phyloP scores from a whole-genome alignment of 2,329 filamentous ascomycete species.

The Diaporthe longicolla region DNA sequence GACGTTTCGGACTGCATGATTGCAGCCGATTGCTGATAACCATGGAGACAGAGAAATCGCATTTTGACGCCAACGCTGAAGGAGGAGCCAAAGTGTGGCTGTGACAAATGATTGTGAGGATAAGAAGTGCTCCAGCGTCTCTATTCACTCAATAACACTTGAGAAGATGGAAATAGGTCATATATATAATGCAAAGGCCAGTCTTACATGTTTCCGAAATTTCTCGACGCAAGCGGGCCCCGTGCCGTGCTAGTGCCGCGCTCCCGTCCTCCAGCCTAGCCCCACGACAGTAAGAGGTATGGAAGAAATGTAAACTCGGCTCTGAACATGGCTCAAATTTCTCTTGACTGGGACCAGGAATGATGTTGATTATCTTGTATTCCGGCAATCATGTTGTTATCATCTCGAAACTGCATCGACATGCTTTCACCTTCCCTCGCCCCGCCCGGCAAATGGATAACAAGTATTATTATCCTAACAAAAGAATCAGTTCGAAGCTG shows the following conservation, averaged over 20 bases:
- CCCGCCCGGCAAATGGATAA: not conserved
- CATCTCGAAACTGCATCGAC: not conserved
- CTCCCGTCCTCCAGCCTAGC: not conserved
- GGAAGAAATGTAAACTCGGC: not conserved
- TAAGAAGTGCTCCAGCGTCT: not conserved
- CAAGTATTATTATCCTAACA: not conserved
- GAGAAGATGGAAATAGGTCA: not conserved
- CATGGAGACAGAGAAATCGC: conserved; percentile 12
- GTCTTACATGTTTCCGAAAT: not conserved
- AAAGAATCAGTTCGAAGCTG: not conserved
- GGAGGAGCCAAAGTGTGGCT: not conserved
- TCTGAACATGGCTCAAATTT: not conserved
- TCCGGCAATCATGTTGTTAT: not conserved
- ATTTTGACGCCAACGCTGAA: not conserved
- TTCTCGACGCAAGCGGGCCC: not conserved
- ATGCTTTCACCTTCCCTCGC: not conserved
- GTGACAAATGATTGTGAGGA: not conserved
- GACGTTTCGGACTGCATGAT: conserved; percentile 15
- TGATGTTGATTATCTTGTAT: not conserved
- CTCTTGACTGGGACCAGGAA: not conserved
- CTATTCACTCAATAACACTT: not conserved
- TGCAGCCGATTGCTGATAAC: conserved; percentile 8
- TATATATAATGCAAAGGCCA: not conserved
- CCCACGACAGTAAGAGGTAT: not conserved
- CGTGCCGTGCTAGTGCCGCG: not conserved